A percentile compares a stretch with the other conserved stretches of the same genome.
These are phyloP conservation scores for Phycomyces blakesleeanus DNA, from an alignment of 192 early-diverging fungal species.

Conservation along the genomic window DNA sequence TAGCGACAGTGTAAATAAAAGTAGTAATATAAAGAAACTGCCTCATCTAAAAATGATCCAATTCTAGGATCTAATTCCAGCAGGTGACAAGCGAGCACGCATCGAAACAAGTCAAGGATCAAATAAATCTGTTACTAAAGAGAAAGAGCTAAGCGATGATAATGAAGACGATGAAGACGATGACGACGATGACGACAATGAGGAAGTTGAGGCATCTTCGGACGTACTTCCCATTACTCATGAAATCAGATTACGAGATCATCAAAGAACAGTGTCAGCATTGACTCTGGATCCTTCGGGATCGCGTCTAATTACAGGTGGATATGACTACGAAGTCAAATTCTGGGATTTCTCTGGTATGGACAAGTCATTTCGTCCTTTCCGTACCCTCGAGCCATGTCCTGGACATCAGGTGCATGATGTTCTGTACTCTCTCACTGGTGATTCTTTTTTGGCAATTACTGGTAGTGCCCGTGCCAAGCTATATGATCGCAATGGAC, in stretches of 20 bases:
- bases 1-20: not conserved
- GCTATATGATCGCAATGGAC: constrained; percentile 77
- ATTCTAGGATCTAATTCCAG: not conserved
- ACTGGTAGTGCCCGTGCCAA: constrained; percentile 69
- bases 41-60: not conserved
- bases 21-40: not conserved
- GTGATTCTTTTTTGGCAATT: constrained; percentile 77
- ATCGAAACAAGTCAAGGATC: not conserved
- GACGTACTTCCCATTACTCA: constrained; percentile 62
- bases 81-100: not conserved
- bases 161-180: constrained; percentile 29
- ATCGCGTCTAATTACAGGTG: constrained; percentile 69
- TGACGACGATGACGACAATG: constrained; percentile 39
- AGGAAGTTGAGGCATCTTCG: constrained; percentile 29
- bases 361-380: constrained; percentile 71
- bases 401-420: constrained; percentile 81
- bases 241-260: constrained; percentile 63
- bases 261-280: constrained; percentile 68
- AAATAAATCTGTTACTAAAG: constrained; percentile 5
- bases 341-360: constrained; percentile 95
- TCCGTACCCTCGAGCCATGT: constrained; percentile 74
- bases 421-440: constrained; percentile 68
- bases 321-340: constrained; percentile 76
- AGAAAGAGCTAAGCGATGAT: constrained; percentile 10
- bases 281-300: constrained; percentile 83